Base-by-base conservation (phyloP, 2,329 filamentous ascomycete genomes). In the Teratosphaeria destructans region DNA sequence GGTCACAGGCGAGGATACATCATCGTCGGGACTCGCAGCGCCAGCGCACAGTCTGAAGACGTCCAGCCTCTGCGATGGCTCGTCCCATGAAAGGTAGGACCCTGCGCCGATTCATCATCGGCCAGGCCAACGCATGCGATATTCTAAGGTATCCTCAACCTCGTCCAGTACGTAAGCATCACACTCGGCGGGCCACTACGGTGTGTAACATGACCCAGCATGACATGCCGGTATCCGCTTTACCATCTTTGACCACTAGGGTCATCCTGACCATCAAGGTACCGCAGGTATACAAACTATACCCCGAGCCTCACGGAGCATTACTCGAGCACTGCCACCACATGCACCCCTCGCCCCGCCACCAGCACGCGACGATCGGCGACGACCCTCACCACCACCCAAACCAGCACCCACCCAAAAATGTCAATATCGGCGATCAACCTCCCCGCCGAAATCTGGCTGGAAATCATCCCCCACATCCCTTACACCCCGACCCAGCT, bases 381-480 rank as follows among this genome's bases (percentile, higher is more conserved):
- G 7, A 32, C 29, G 7, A 32, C 29, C 29, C 23, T 5, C 29
- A 32, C 29, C 5, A 32, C 29, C 4, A 5, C 7, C 29, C 29
- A 32, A 32, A 32, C 29, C 29, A 32, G 29, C 4, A 32, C 4
- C 7, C 29, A 32, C 29, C 29, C 29, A 32, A 32, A 35, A n/a
- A 49, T 49, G 43, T n/a, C 43, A 16, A 49, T 19, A 19, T 37
- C 32, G 6, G 54, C 53, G 23, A 16, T 39, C 35, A 43, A 37
- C 52, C 63, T 70, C 23, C 67, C 67, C n/a, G 57, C 63, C 53
- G 67, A 69, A 57, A 61, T 73, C 47, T 66, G 71, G 8, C 64
- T 69, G n/a, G 67, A 71, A 54, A 65, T 72, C 54, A 61, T 72
- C 5, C 67, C 70, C 3, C 62, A 64, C 16, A 65, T 72, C 55